Evolutionary conservation across 495 filamentous ascomycete species (phyloP).

Genomic region (Penicillium subrubescens): DNA sequence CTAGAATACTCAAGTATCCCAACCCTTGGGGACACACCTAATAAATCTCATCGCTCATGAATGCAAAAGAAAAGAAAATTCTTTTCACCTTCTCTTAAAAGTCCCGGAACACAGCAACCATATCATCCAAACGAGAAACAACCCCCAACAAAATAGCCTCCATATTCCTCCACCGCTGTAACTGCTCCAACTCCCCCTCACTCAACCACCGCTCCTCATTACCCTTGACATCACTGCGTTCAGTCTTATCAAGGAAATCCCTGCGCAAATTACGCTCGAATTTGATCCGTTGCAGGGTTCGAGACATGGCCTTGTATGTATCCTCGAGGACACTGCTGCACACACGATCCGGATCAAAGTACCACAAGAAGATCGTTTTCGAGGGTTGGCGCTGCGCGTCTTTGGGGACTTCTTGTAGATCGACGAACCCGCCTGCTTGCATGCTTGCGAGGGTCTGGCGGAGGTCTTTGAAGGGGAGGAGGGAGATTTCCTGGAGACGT

Average conservation of each 20-base stretch:
- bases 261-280: slow-evolving; percentile 68
- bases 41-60: not conserved
- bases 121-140: slow-evolving; percentile 76
- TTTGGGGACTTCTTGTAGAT: slow-evolving; percentile 88
- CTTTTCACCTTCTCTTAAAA: slow-evolving; percentile 51
- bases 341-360: slow-evolving; percentile 74
- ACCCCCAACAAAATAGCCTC: slow-evolving; percentile 79
- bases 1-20: not conserved
- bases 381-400: slow-evolving; percentile 76
- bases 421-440: slow-evolving; percentile 78
- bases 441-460: slow-evolving; percentile 79
- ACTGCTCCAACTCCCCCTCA: slow-evolving; percentile 62
- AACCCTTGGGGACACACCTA: not conserved
- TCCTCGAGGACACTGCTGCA: slow-evolving; percentile 67
- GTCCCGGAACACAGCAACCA: slow-evolving; percentile 81
- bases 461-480: slow-evolving; percentile 78
- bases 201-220: slow-evolving; percentile 76
- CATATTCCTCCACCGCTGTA: slow-evolving; percentile 66
- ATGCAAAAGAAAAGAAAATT: not conserved
- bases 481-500: slow-evolving; percentile 67
- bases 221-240: slow-evolving; percentile 80
- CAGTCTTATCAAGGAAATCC: slow-evolving; percentile 71
- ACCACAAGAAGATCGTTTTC: slow-evolving; percentile 87
- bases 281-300: slow-evolving; percentile 73
- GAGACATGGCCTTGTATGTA: slow-evolving; percentile 87